phyloP scores from a whole-genome alignment of 108 stramenopile species.

The Cafeteria roenbergensis region DNA sequence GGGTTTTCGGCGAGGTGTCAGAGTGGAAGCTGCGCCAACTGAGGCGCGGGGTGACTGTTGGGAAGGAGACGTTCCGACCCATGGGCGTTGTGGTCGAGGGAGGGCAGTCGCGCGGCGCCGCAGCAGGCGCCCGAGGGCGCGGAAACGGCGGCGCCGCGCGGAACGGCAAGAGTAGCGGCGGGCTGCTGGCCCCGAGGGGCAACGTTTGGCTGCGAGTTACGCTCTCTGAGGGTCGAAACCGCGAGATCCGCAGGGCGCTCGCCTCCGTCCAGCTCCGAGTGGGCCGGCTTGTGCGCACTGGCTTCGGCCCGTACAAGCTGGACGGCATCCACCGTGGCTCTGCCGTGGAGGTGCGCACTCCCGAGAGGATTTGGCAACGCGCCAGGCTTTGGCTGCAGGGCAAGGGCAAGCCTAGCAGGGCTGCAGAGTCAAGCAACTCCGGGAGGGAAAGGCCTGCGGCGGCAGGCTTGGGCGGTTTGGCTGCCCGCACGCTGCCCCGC shows the following conservation, averaged over 20 bases:
- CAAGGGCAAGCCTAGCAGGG: no score
- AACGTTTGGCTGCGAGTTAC: constrained; percentile 17
- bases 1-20: constrained; percentile 10
- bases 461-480: no score
- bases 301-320: constrained; percentile 14
- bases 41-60: constrained; percentile 1
- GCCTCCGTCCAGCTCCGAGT: constrained; percentile 2
- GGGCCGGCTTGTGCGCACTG: constrained; percentile 4
- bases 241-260: constrained; percentile 9
- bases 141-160: no score
- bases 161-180: not conserved
- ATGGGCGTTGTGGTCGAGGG: not conserved
- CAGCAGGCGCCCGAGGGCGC: not conserved
- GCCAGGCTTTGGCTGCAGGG: no score
- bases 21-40: no score
- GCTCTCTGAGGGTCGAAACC: constrained; percentile 14
- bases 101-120: not conserved
- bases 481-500: no score
- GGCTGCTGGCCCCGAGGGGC: not conserved
- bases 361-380: no score
- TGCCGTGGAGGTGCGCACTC: constrained; percentile 2
- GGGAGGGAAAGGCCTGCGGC: no score
- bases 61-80: not conserved
- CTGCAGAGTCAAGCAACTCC: no score
- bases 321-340: not conserved